Evolutionary conservation across 2,329 filamentous ascomycete species (phyloP).

Genomic region (Tolypocladium capitatum): DNA sequence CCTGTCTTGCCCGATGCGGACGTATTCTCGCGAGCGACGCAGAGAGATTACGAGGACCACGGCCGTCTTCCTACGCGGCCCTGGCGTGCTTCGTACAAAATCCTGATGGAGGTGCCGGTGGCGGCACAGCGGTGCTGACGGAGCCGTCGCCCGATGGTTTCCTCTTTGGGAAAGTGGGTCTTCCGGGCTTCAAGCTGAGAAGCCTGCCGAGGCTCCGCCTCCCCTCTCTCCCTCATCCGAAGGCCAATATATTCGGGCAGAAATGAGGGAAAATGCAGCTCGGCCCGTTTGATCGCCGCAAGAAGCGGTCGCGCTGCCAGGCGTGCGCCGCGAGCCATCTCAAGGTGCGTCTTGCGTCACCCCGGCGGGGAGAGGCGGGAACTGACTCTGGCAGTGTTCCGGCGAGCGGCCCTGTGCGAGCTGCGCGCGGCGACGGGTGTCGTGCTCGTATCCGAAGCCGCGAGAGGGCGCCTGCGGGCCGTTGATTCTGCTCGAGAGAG

Average conservation of each 20-base stretch:
- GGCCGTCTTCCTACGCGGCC: background rate
- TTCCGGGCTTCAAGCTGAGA: background rate
- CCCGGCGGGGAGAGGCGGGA: background rate
- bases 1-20: background rate
- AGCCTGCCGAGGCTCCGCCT: background rate
- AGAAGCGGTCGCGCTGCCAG: slow-evolving; percentile 17
- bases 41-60: background rate
- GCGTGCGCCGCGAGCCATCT: slow-evolving; percentile 18
- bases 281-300: slow-evolving; percentile 20
- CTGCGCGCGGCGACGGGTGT: slow-evolving; percentile 12
- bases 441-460: slow-evolving; percentile 9
- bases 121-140: background rate
- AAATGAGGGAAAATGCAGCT: slow-evolving; percentile 1
- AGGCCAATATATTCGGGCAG: background rate
- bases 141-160: slow-evolving; percentile 4
- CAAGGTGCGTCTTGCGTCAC: slow-evolving; percentile 13
- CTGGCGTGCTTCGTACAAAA: no score
- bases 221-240: background rate
- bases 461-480: background rate
- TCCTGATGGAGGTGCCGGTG: no score
- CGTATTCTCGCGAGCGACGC: background rate
- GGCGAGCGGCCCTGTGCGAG: slow-evolving; percentile 16
- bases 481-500: slow-evolving; percentile 11
- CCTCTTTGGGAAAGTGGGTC: slow-evolving; percentile 3
- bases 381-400: slow-evolving; percentile 14